phyloP scores from a whole-genome alignment of 2,329 filamentous ascomycete genomes.

The Karstenula rhodostoma region DNA sequence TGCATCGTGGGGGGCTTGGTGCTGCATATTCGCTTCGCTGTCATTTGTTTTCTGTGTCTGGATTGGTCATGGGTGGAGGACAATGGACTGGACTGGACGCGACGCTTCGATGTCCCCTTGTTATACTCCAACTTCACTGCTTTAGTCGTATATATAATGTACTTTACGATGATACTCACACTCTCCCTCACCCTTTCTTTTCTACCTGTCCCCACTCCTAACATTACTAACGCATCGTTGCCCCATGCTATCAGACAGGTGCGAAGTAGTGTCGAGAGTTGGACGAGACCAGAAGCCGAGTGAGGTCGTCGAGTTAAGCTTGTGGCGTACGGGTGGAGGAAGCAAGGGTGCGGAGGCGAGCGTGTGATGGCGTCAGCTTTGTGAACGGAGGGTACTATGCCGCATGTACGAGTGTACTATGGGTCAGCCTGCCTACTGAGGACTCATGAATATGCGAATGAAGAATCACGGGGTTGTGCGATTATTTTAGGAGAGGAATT shows the following conservation, averaged over 20 bases:
- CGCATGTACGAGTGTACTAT: background rate
- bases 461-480: too few relatives aligned
- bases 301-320: too few relatives aligned
- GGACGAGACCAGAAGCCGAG: too few relatives aligned
- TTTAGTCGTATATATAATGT: background rate
- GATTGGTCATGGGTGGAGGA: background rate
- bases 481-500: too few relatives aligned
- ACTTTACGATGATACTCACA: background rate
- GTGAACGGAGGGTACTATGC: background rate
- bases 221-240: too few relatives aligned
- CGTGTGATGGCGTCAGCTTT: background rate
- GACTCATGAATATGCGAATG: too few relatives aligned
- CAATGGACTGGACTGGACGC: background rate
- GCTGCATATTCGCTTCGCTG: background rate
- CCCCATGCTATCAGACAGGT: too few relatives aligned
- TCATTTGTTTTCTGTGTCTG: background rate
- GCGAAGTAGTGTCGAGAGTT: too few relatives aligned
- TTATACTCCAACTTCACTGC: background rate
- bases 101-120: conserved; percentile 1
- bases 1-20: background rate
- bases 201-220: too few relatives aligned
- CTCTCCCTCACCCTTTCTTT: too few relatives aligned
- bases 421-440: background rate
- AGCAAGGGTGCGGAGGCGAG: too few relatives aligned
- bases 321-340: too few relatives aligned